Evolutionary conservation across 2,329 filamentous ascomycete genomes (phyloP), one percentile per base, ranked within the genome.

Genomic region (Trichoderma sp.): DNA sequence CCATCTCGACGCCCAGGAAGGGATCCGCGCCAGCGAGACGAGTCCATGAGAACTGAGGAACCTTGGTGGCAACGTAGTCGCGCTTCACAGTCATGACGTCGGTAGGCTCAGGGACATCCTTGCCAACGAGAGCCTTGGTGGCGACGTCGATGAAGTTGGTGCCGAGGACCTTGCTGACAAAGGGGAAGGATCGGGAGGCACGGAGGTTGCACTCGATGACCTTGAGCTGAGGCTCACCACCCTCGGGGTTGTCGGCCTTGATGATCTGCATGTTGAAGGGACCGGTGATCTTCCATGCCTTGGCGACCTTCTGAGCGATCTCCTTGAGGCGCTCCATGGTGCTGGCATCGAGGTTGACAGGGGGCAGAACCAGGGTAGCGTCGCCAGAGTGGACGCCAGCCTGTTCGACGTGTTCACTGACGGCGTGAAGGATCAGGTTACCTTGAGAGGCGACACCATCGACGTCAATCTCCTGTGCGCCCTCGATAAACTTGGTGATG

Each of bases 181-280:
- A 98, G 75, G 95, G 94, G 88, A 98, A 98, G 1, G 94, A 98
- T 68, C 94, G 93, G 67, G 94, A 98, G 65, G 94, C 95, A 77
- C 94, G 94, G 68, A 98, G 88, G 79, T 98, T 98, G 83, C 94
- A 98, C 81, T 98, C 94, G 69, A 98, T 98, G 74, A 98, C 94
- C 84, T 97, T 97, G 70, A 98, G 86, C 30, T 86, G 83, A 41
- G 91, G 87, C 74, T 90, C 85, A 64, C 89, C 89, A 65, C 90
- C 90, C 66, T 91, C 88, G 39, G 90, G 87, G 73, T 90, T 83
- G 14, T 91, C 84, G 43, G 91, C 92, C 82, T 96, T 96, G 85
- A 99, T 98, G 79, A 99, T 96, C 77, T 99, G 95, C 94, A 99
- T 98, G 85, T 99, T 99, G 88, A 98, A 99, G 66, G 95, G 95